Conservation (phyloP, 2,329 filamentous ascomycete genomes). For the Triangularia verruculosa region DNA sequence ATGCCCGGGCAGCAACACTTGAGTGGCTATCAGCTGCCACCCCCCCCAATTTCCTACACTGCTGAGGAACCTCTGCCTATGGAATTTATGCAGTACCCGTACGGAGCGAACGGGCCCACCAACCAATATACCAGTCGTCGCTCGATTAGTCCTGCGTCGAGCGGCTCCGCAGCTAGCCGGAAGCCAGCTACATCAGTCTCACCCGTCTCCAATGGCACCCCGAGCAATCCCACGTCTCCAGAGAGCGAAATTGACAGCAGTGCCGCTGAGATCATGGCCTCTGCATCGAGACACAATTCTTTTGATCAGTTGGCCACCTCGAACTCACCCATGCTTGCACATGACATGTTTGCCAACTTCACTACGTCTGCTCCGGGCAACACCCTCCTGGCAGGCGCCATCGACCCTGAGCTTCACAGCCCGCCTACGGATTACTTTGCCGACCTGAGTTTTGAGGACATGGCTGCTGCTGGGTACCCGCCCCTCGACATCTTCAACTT, state of each 20-base stretch:
- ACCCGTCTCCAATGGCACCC: background rate
- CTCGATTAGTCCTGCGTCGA: background rate
- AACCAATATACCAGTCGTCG: background rate
- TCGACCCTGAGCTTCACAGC: background rate
- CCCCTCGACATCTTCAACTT: background rate
- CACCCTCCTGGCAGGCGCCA: background rate
- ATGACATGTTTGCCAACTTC: background rate
- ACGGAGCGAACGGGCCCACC: slow-evolving; percentile 38
- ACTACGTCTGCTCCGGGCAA: background rate
- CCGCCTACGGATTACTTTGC: background rate
- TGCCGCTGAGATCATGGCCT: background rate
- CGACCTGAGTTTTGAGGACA: background rate
- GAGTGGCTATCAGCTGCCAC: background rate
- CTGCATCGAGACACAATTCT: background rate
- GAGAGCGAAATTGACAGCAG: background rate
- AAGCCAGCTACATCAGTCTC: background rate
- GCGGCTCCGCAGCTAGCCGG: background rate
- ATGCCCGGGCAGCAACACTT: background rate
- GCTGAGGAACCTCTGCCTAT: background rate
- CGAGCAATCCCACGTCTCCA: background rate
- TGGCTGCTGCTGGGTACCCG: background rate
- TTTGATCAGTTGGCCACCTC: background rate
- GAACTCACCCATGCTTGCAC: background rate
- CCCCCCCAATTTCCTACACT: background rate
- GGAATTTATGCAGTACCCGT: background rate